Percentiles rank a stretch among this genome's conserved stretches.
Conservation (phyloP, 2,329 filamentous ascomycete species). For the Fusarium marasasianum region DNA sequence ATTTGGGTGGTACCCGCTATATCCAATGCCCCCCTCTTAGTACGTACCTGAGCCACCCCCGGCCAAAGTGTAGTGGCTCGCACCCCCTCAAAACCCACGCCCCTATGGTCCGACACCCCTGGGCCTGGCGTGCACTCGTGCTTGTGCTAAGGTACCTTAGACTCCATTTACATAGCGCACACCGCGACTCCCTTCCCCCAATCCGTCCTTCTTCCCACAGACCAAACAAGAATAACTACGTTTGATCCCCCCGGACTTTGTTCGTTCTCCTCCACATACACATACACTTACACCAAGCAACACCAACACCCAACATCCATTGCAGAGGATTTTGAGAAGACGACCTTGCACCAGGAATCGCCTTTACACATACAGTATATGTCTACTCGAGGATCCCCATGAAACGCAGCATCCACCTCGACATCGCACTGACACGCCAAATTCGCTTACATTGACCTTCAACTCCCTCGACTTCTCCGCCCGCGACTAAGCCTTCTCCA, state of each 20-base stretch:
- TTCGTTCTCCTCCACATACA: conserved; percentile 38
- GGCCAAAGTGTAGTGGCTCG: not conserved
- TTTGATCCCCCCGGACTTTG: conserved; percentile 42
- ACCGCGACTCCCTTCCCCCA: conserved; percentile 45
- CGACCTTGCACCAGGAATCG: conserved; percentile 22
- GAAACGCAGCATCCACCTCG: conserved; percentile 36
- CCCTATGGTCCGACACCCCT: conserved; percentile 21
- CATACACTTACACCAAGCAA: conserved; percentile 35
- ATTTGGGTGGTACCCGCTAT: conserved; percentile 17
- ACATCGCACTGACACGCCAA: conserved; percentile 27
- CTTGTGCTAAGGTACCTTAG: conserved; percentile 19
- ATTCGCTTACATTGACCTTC: conserved; percentile 30
- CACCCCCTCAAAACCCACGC: conserved; percentile 10
- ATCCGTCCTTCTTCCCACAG: conserved; percentile 41
- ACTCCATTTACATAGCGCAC: conserved; percentile 40
- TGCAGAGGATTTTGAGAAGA: conserved; percentile 13
- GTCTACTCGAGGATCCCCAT: conserved; percentile 38
- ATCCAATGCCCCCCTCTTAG: not conserved
- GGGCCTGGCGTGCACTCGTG: conserved; percentile 31
- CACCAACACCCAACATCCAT: conserved; percentile 18
- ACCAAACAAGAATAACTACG: conserved; percentile 44
- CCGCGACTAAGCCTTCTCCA: conserved; percentile 5
- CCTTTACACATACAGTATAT: conserved; percentile 31
- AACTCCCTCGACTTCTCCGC: conserved; percentile 5
- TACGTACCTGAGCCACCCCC: conserved; percentile 23